Evolutionary conservation across 176 grass and related monocot species (phyloP).

Genomic region (Musa beccarii): DNA sequence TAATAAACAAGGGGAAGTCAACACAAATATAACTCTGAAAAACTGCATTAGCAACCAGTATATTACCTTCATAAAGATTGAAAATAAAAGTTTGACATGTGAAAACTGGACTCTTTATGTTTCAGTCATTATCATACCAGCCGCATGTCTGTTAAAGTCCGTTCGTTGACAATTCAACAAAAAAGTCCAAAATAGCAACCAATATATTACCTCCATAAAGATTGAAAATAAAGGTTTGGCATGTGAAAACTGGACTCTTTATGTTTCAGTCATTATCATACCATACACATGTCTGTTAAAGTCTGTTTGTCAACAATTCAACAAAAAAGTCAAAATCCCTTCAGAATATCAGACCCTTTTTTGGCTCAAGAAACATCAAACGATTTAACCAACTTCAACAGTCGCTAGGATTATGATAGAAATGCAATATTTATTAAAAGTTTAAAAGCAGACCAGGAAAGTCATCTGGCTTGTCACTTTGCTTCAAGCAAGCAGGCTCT

Average conservation of each 20-base stretch:
- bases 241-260: not conserved
- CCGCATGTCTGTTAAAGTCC: not conserved
- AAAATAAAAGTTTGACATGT: not conserved
- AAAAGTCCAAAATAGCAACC: too few relatives aligned
- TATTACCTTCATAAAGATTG: too few relatives aligned
- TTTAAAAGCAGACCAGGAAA: constrained; percentile 22
- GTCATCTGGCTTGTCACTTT: constrained; percentile 35
- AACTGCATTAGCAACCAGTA: too few relatives aligned
- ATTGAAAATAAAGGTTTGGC: not conserved
- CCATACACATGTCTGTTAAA: not conserved
- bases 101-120: not conserved
- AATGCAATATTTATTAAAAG: not conserved
- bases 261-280: too few relatives aligned
- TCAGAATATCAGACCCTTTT: not conserved
- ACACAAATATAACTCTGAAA: too few relatives aligned
- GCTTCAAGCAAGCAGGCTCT: constrained; percentile 45
- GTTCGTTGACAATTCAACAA: not conserved
- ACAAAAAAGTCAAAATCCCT: not conserved
- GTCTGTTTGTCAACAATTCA: not conserved
- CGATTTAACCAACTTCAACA: constrained; percentile 4
- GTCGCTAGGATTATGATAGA: not conserved
- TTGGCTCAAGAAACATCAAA: not conserved
- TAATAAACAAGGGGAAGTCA: too few relatives aligned
- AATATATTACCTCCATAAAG: too few relatives aligned
- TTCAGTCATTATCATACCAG: too few relatives aligned